Percentiles rank a stretch among this genome's conserved stretches.
Conservation (phyloP, 352 stramenopile species). For the Globisporangium viniferum region DNA sequence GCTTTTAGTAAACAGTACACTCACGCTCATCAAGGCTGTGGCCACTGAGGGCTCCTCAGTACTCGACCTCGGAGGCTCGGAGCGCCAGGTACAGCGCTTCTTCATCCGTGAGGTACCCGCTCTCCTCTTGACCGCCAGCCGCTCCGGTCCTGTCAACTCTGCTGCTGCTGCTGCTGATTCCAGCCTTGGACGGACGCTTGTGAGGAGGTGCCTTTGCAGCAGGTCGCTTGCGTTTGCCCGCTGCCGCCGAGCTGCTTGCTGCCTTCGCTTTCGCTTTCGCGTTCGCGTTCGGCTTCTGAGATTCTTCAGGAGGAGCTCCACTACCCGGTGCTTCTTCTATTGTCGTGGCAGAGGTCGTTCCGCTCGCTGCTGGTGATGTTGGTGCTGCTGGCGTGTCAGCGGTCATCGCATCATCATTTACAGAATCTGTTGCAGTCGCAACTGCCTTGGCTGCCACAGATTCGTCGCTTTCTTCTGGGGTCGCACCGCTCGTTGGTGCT, state of each 20-base stretch:
- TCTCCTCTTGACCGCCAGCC: not conserved
- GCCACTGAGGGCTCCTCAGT: not conserved
- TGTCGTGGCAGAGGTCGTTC: not conserved
- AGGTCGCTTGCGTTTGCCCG: constrained; percentile 13
- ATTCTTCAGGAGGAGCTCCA: not conserved
- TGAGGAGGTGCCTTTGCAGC: not conserved
- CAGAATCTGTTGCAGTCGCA: not conserved
- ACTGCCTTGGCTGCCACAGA: not conserved
- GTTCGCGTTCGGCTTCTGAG: not conserved
- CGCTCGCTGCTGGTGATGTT: not conserved
- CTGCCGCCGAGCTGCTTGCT: not conserved
- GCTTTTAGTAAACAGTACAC: not conserved
- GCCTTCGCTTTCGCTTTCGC: not conserved
- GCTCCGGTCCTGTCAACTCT: not conserved
- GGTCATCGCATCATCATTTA: not conserved
- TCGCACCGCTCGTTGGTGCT: not conserved
- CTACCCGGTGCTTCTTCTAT: not conserved
- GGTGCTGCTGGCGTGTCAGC: not conserved
- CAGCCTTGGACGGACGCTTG: constrained; percentile 7
- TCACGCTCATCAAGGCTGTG: not conserved
- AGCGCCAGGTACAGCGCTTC: constrained; percentile 22
- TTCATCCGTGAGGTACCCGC: constrained; percentile 20
- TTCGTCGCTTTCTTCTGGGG: not conserved
- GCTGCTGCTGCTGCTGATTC: constrained; percentile 7
- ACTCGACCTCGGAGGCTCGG: constrained; percentile 21